Evolutionary conservation across 495 filamentous ascomycete species (phyloP).

Genomic region (Neurospora cerealis): DNA sequence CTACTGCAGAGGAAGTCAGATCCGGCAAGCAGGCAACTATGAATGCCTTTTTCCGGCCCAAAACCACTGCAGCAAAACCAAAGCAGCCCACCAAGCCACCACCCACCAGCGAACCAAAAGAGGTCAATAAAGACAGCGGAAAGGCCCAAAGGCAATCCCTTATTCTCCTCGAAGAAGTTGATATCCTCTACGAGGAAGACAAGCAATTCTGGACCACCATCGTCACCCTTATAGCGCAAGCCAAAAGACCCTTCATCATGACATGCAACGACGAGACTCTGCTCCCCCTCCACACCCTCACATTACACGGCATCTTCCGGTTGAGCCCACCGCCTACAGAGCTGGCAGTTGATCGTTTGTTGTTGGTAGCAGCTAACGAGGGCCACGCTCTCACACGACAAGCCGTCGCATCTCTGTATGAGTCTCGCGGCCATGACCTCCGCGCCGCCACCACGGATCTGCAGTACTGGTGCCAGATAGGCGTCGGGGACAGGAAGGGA

Average conservation of each 20-base stretch:
- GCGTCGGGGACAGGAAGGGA: slow-evolving; percentile 76
- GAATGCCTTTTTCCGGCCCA: slow-evolving; percentile 68
- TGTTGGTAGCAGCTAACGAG: slow-evolving; percentile 80
- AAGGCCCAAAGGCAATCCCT: slow-evolving; percentile 82
- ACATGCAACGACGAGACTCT: slow-evolving; percentile 85
- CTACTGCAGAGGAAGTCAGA: slow-evolving; percentile 47
- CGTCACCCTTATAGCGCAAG: slow-evolving; percentile 63
- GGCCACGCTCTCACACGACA: slow-evolving; percentile 69
- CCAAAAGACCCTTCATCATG: slow-evolving; percentile 84
- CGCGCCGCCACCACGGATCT: slow-evolving; percentile 78
- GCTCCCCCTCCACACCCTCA: slow-evolving; percentile 59
- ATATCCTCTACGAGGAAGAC: slow-evolving; percentile 89
- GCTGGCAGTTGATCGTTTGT: slow-evolving; percentile 66
- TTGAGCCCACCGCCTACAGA: slow-evolving; percentile 57
- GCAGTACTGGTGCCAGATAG: slow-evolving; percentile 95
- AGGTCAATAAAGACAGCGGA: slow-evolving; percentile 31
- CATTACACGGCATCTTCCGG: slow-evolving; percentile 80
- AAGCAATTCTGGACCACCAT: slow-evolving; percentile 88
- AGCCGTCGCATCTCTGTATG: slow-evolving; percentile 59
- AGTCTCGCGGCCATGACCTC: slow-evolving; percentile 57
- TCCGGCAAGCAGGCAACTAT: slow-evolving; percentile 66
- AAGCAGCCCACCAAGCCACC: slow-evolving; percentile 14
- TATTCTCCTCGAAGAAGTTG: slow-evolving; percentile 90
- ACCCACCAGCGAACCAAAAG: slow-evolving; percentile 8
- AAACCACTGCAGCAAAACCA: slow-evolving; percentile 13